Percentiles rank a stretch among this genome's conserved stretches.
Conservation (phyloP, 345 rosid species). For the Cardiospermum halicacabum region DNA sequence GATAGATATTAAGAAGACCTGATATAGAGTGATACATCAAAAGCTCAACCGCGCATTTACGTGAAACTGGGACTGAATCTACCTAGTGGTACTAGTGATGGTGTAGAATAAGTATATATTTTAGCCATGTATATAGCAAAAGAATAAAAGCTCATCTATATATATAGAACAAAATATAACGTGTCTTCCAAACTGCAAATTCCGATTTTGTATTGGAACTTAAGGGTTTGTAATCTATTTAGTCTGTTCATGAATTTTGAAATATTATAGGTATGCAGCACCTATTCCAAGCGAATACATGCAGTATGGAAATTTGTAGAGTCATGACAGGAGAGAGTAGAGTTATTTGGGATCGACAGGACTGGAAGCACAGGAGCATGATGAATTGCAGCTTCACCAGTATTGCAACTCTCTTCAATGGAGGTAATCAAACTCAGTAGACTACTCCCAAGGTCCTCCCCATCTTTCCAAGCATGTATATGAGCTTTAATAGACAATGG, state of each 20-base stretch:
- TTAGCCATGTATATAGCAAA: not conserved
- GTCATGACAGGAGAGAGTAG: constrained; percentile 1
- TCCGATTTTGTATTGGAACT: too few species aligned
- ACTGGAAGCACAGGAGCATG: constrained; percentile 7
- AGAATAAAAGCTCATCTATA: not conserved
- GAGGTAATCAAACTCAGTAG: constrained; percentile 8
- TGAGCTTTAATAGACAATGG: constrained; percentile 15
- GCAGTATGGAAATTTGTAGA: too few species aligned
- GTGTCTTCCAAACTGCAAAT: not conserved
- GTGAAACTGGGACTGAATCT: not conserved
- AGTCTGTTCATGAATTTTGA: too few species aligned
- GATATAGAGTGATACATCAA: not conserved
- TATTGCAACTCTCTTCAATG: not conserved
- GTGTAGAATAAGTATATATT: not conserved
- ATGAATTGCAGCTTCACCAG: not conserved
- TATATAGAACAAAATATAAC: not conserved
- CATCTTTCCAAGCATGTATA: constrained; percentile 19
- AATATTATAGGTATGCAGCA: too few species aligned
- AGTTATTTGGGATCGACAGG: constrained; percentile 7
- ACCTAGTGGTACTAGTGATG: too few species aligned
- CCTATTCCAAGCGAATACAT: too few species aligned
- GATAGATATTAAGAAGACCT: constrained; percentile 30
- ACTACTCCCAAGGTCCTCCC: constrained; percentile 13
- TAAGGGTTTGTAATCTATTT: too few species aligned
- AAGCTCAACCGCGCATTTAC: not conserved